Evolutionary conservation across 306 rosid species (phyloP).

Genomic region (Ormosia semicastrata): DNA sequence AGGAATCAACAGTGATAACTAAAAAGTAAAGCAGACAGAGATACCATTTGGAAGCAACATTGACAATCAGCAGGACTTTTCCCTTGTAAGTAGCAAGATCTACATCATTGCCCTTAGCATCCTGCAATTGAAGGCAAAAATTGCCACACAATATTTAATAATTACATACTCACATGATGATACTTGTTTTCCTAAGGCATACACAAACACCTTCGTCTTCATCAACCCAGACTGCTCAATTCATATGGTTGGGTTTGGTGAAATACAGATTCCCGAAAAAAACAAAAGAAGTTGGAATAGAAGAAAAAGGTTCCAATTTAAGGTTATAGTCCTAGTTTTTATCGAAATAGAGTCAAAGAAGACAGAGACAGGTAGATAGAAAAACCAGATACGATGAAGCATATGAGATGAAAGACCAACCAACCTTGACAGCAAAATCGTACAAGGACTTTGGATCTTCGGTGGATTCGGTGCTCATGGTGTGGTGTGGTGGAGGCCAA

Average conservation of each 20-base stretch:
- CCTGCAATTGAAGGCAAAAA: slow-evolving; percentile 38
- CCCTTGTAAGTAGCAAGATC: slow-evolving; percentile 66
- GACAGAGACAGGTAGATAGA: background rate
- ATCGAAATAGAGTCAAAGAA: background rate
- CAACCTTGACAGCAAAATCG: slow-evolving; percentile 56
- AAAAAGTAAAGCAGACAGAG: background rate
- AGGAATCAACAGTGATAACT: background rate
- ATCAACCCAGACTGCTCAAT: background rate
- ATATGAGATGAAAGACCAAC: background rate
- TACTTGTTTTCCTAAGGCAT: background rate
- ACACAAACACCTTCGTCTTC: background rate
- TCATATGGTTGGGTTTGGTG: too few species aligned
- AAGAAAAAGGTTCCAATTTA: background rate
- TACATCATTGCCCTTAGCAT: slow-evolving; percentile 64
- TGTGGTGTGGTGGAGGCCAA: background rate
- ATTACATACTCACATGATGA: background rate
- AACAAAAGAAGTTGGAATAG: background rate
- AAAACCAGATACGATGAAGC: background rate
- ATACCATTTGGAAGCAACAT: slow-evolving; percentile 97
- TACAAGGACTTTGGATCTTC: slow-evolving; percentile 39
- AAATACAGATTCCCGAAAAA: too few species aligned
- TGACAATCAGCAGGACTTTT: slow-evolving; percentile 68
- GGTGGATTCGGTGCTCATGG: slow-evolving; percentile 33
- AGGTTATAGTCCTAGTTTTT: background rate
- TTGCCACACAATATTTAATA: background rate